A percentile compares a stretch with the other conserved stretches of the same genome.
Conservation (phyloP, 1,139 yeast species). For the Yamadazyma songkhlaensis region DNA sequence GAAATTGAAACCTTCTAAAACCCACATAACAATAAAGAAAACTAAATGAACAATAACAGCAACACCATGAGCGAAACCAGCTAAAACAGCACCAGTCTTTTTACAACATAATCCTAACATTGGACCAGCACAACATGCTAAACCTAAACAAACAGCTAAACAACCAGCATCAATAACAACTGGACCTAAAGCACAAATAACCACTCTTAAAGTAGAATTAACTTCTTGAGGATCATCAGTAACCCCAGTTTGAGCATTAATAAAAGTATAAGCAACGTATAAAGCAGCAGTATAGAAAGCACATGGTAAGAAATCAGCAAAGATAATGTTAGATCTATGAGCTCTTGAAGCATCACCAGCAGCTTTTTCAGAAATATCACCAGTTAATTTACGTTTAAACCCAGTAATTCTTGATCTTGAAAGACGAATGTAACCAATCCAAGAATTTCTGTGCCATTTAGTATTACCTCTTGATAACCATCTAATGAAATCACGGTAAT, state of each 20-base stretch:
- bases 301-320: conserved; percentile 87
- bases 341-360: conserved; percentile 96
- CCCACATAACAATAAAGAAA: conserved; percentile 96
- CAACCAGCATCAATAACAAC: conserved; percentile 88
- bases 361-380: conserved; percentile 87
- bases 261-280: conserved; percentile 86
- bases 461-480: conserved; percentile 99
- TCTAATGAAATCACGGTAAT: conserved; percentile 96
- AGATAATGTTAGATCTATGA: conserved; percentile 79
- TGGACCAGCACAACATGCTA: conserved; percentile 98
- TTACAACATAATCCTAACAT: conserved; percentile 92
- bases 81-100: conserved; percentile 96
- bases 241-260: conserved; percentile 97
- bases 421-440: conserved; percentile 97
- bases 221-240: conserved; percentile 47
- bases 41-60: conserved; percentile 83
- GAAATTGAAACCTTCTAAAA: conserved; percentile 87
- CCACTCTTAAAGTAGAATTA: conserved; percentile 80
- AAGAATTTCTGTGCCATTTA: conserved; percentile 98
- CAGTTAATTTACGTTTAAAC: conserved; percentile 88
- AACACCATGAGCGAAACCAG: conserved; percentile 94
- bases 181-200: conserved; percentile 90
- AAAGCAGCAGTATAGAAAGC: conserved; percentile 84
- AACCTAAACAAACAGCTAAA: conserved; percentile 64
- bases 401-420: conserved; percentile 97